Base-by-base conservation (phyloP, 2,329 filamentous ascomycete genomes). In the Aspergillus candidus region DNA sequence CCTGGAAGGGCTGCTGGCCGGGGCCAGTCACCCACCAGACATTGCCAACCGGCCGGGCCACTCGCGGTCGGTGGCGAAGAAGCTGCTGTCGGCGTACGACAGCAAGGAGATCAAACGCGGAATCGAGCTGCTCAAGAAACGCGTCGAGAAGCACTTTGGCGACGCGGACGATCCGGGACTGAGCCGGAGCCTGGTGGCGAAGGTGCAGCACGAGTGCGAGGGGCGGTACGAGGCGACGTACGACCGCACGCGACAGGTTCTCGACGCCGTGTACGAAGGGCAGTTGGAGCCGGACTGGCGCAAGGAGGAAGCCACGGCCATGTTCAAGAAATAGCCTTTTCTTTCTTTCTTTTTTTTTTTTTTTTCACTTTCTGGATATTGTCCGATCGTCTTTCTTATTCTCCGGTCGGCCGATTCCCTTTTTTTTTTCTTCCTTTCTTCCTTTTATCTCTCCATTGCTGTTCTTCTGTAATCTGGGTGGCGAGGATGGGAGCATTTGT, bases 121-220 rank as follows among this genome's bases (percentile, higher is more conserved):
- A n/a, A 84, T 95, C 54, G 88, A 95, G 58, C 79, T 87, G 42
- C 74, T 97, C 54, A 84, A 84, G 59, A 95, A 94, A 72, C 80
- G 91, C 39, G 87, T 97, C 1, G 91, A 97, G 69, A 98, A 97
- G 72, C 91, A 97, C 67, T 97, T 97, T 73, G 88, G 88, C 35
- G 88, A 94, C 54, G 86, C 83, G 4, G 88, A 94, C 55, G 86
- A 90, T 51, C 80, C 82, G 43, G 78, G 72, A 15, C 72, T 84
- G 42, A 84, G 80, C 56, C 68, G 76, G 6, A 74, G 72, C 41
- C 59, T 84, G 40, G 77, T 83, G 17, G 65, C 67, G 35, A 78
- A 80, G 61, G 80, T 84, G 22, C 68, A 79, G 39, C 76, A 75
- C 44, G 77, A 78, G 58, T 82, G 79, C 51, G 78, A 82, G 62